These are phyloP conservation scores for Mortierella claussenii DNA, from an alignment of 192 early-diverging fungal species.

Conservation along the genomic window DNA sequence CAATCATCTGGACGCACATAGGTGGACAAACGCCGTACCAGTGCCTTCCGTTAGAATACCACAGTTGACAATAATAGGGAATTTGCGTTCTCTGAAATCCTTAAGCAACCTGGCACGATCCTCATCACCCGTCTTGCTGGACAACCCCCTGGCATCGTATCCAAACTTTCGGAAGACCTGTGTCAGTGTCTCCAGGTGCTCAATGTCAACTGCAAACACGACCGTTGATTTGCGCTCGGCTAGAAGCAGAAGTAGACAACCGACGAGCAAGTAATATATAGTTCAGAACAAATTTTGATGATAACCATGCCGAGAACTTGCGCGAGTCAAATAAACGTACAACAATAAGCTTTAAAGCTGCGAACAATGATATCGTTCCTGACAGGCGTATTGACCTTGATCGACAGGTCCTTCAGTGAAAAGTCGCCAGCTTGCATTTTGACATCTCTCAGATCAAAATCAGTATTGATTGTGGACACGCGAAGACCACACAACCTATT, in stretches of 20 bases:
- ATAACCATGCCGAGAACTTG: too few species aligned
- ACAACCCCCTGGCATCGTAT: slow-evolving; percentile 63
- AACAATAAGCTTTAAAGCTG: slow-evolving; percentile 67
- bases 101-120: slow-evolving; percentile 68
- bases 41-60: slow-evolving; percentile 78
- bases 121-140: slow-evolving; percentile 62
- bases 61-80: slow-evolving; percentile 91
- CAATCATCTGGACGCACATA: too few species aligned
- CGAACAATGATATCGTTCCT: slow-evolving; percentile 75
- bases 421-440: slow-evolving; percentile 71
- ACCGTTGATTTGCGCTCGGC: slow-evolving; percentile 71
- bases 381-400: slow-evolving; percentile 62
- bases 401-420: slow-evolving; percentile 60
- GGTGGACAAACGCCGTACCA: too few species aligned
- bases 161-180: slow-evolving; percentile 62
- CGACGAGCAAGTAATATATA: too few species aligned
- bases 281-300: too few species aligned
- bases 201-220: slow-evolving; percentile 90
- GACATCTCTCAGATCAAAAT: slow-evolving; percentile 61
- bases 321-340: slow-evolving; percentile 9
- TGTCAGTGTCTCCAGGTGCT: slow-evolving; percentile 72
- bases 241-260: too few species aligned
- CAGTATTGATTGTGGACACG: slow-evolving; percentile 74
- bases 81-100: slow-evolving; percentile 65
- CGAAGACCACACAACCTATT: slow-evolving; percentile 75